Evolutionary conservation across 371 early-diverging fungal species (phyloP).

Genomic region (Mucor circinelloides): DNA sequence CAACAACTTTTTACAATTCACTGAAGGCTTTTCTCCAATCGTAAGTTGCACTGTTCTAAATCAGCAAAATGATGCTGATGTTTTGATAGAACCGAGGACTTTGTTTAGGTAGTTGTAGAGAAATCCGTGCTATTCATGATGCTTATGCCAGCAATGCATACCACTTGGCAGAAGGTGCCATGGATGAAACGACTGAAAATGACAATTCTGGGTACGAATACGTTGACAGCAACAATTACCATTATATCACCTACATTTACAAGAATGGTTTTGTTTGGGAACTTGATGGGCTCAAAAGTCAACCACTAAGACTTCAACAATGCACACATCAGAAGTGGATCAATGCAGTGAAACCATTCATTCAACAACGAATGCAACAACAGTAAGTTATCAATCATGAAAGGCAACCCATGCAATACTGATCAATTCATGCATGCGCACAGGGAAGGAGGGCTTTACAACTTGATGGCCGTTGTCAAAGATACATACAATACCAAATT

Average conservation of each 20-base stretch:
- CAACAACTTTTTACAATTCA: constrained; percentile 8
- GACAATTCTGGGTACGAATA: neutral
- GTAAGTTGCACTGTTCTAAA: constrained; percentile 8
- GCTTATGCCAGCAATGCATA: constrained; percentile 4
- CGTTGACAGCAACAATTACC: constrained; percentile 8
- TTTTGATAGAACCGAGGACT: constrained; percentile 20
- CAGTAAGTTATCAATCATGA: constrained; percentile 1
- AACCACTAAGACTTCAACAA: neutral
- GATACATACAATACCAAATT: neutral
- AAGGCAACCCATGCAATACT: neutral
- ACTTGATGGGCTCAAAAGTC: constrained; percentile 17
- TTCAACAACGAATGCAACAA: constrained; percentile 5
- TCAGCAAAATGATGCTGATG: neutral
- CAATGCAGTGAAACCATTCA: neutral
- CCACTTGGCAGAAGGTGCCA: neutral
- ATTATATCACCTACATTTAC: constrained; percentile 21
- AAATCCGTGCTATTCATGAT: constrained; percentile 16
- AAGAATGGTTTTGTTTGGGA: constrained; percentile 24
- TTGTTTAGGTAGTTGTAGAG: constrained; percentile 2
- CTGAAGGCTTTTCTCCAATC: constrained; percentile 12
- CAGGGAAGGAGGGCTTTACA: constrained; percentile 3
- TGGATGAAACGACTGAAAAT: neutral
- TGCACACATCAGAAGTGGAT: constrained; percentile 9
- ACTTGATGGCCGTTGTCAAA: constrained; percentile 10
- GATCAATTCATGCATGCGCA: neutral